Base-by-base conservation (phyloP, 2,329 filamentous ascomycete species). In the Diplocarpon rosae region DNA sequence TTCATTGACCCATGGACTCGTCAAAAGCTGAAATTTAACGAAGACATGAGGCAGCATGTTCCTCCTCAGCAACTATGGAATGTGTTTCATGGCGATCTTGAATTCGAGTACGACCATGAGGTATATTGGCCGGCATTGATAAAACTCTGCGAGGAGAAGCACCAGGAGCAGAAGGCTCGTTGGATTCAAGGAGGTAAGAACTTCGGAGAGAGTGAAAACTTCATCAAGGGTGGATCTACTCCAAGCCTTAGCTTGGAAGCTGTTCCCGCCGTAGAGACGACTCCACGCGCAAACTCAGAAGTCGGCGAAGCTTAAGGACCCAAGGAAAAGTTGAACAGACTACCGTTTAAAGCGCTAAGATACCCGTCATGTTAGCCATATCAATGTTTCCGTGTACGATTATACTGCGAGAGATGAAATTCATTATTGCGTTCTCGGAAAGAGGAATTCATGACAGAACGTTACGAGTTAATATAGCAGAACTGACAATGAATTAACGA, bases 11-110 rank as follows among this genome's bases (percentile, higher is more conserved):
- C 92, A 7, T 69, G 89, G 57, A 98, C 92, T 9, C 80, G 85
- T 47, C 80, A 92, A 60, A 98, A 98, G 72, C 80, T 98, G 69
- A 93, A 92, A 69, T 95, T 95, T 73, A 95, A 96, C 70, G 88
- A 95, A 64, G 84, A 93, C 61, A 80, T 95, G 69, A 74, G 73
- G 55, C 71, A 84, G 54, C 87, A 88, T 62, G 83, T 98, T 15
- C 88, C 88, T 5, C 66, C 79, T 7, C 72, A 81, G 57, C 90
- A 96, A 63, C 76, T 98, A 42, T 84, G 87, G 80, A 82, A 79
- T 57, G 72, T 80, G 46, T 71, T 69, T 55, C 80, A 81, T 38
- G 90, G 92, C 46, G 75, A 85, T 39, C 75, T 94, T 50, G 76
- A 89, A 48, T 96, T 98, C 62, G 81, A 87, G 58, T 98, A 98